Base-by-base conservation (phyloP, 1,139 yeast genomes). In the Taphrina flavorubra region DNA sequence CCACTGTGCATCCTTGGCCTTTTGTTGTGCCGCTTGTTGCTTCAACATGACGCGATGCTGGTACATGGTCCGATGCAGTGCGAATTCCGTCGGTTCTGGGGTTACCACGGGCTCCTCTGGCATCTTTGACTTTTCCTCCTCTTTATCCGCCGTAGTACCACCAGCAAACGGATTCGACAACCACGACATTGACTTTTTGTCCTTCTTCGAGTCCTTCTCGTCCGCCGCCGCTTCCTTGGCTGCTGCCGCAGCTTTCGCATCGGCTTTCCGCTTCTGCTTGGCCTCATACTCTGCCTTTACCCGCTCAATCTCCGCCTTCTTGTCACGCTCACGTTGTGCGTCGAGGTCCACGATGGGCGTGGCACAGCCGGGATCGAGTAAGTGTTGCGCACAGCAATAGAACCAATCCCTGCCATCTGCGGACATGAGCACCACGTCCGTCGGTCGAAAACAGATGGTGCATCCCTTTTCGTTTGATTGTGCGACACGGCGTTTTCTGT, bases 381-480 rank as follows among this genome's bases (percentile, higher is more conserved):
- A 77, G 77, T 89, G 96, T n/a, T 81, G 73, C 36, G 82, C 84
- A 76, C 96, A 90, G 0, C 85, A 81, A 75, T 88, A 89, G 76
- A 90, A 87, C 81, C 86, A 88, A 76, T 89, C 94, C 2, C 81
- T 79, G 73, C 82, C 74, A 69, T 79, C 82, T 25, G 75, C 78
- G 1, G 87, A 80, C n/a, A 87, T 82, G 47, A 89, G 78, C 1
- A 89, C 96, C 0, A 84, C 81, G 0, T 81, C 73, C 0, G 90
- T 80, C 1, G 94, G 90, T 72, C 86, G 87, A 75, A 81, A 87
- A 78, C 96, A 90, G 42, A 89, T 80, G 58, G 80, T 75, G 74
- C 96, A 89, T 0, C 92, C 81, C 74, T 84, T 84, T 65, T 84
- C 75, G 69, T 83, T 85, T n/a, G 81, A 72, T 2, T 81, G 81